phyloP scores from a whole-genome alignment of 2,329 filamentous ascomycete genomes.

The Penicillium paneum region DNA sequence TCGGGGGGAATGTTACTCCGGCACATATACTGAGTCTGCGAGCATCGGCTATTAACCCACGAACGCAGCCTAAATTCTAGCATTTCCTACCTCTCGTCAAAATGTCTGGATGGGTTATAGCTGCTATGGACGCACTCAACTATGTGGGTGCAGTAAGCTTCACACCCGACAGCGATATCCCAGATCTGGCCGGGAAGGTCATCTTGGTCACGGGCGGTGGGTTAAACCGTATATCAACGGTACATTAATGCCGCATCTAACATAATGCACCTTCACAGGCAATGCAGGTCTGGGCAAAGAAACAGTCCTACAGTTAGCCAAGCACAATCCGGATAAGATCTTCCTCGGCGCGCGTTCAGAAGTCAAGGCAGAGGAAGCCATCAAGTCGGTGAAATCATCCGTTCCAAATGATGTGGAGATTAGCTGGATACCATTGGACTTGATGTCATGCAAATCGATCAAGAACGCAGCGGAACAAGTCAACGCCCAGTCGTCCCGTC shows the following conservation, averaged over 20 bases:
- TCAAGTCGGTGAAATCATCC: conserved; percentile 17
- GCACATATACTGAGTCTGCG: neutral
- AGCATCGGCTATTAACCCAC: neutral
- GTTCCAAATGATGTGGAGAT: conserved; percentile 18
- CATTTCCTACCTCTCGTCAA: neutral
- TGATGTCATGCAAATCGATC: conserved; percentile 45
- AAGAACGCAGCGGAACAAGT: conserved; percentile 38
- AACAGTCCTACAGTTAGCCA: conserved; percentile 41
- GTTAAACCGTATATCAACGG: conserved; percentile 26
- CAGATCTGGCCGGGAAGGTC: conserved; percentile 34
- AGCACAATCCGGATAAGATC: conserved; percentile 40
- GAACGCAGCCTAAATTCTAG: neutral
- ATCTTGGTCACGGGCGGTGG: conserved; percentile 38
- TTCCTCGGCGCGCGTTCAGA: conserved; percentile 38
- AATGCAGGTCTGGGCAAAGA: conserved; percentile 51
- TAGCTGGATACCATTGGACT: conserved; percentile 37
- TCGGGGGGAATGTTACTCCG: neutral
- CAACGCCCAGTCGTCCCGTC: conserved; percentile 11
- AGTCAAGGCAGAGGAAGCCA: conserved; percentile 22
- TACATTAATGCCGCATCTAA: conserved; percentile 3
- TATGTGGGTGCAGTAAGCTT: conserved; percentile 26
- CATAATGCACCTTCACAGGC: conserved; percentile 13
- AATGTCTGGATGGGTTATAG: conserved; percentile 17
- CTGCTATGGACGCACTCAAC: conserved; percentile 16
- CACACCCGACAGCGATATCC: conserved; percentile 33